These are phyloP conservation scores for Rhizophora apiculata DNA, from an alignment of 345 rosid genomes.

Conservation along the genomic window DNA sequence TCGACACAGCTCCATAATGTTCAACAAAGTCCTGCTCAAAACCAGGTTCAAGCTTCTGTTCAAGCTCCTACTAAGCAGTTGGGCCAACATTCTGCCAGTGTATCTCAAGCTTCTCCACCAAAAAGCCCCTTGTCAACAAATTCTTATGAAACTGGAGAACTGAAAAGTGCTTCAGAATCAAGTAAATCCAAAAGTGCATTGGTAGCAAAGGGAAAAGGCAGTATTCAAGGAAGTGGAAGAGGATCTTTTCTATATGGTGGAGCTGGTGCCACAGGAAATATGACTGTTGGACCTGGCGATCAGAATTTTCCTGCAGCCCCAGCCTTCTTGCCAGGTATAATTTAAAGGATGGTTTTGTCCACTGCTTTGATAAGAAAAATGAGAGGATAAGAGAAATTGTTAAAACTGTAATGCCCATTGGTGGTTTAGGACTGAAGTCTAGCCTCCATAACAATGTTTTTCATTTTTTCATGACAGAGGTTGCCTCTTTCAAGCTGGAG, in stretches of 20 bases:
- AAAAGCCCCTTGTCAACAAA: constrained; percentile 37
- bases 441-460: no score
- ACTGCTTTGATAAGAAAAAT: not conserved
- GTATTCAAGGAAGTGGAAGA: constrained; percentile 59
- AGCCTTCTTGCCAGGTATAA: constrained; percentile 72
- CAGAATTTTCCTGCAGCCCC: constrained; percentile 54
- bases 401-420: not conserved
- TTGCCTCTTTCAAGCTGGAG: no score
- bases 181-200: constrained; percentile 49
- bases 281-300: constrained; percentile 63
- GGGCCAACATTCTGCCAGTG: constrained; percentile 46
- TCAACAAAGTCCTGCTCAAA: constrained; percentile 42
- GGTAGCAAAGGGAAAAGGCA: constrained; percentile 64
- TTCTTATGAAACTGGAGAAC: constrained; percentile 53
- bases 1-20: constrained; percentile 34
- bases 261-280: constrained; percentile 57
- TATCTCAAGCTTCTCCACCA: constrained; percentile 66
- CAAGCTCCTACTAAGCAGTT: constrained; percentile 45
- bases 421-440: no score
- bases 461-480: no score
- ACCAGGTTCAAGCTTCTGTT: constrained; percentile 41
- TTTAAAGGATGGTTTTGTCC: constrained; percentile 8
- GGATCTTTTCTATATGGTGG: constrained; percentile 70
- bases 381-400: not conserved
- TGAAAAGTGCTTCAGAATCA: constrained; percentile 51